These are phyloP conservation scores for Leccinum longicurvipes DNA, from an alignment of 768 basidiomycete species.

Conservation along the genomic window DNA sequence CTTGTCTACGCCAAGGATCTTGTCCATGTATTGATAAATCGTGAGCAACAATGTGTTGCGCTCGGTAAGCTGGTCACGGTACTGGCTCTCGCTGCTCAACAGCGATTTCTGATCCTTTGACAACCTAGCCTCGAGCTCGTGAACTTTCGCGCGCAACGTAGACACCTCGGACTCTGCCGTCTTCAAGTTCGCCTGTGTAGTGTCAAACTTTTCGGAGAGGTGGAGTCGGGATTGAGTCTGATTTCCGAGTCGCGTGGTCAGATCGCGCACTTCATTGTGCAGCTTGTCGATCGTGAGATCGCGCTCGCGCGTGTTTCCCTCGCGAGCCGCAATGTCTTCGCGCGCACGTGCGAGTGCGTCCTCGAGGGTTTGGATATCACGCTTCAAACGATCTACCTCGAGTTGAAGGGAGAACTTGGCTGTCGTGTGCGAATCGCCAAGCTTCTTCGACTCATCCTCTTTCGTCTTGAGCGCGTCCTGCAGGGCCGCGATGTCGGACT, in stretches of 20 bases:
- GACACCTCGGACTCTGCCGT: slow-evolving; percentile 66
- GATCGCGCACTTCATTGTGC: slow-evolving; percentile 76
- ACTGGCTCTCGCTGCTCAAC: slow-evolving; percentile 70
- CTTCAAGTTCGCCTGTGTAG: slow-evolving; percentile 56
- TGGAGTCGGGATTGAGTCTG: slow-evolving; percentile 88
- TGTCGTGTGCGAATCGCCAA: slow-evolving; percentile 81
- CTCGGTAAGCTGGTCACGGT: slow-evolving; percentile 90
- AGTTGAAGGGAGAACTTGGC: slow-evolving; percentile 85
- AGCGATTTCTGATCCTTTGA: slow-evolving; percentile 79
- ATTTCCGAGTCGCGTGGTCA: slow-evolving; percentile 72
- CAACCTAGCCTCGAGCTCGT: slow-evolving; percentile 76
- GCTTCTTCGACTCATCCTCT: slow-evolving; percentile 73
- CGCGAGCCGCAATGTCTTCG: slow-evolving; percentile 65
- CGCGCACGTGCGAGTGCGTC: slow-evolving; percentile 72
- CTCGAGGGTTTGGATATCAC: slow-evolving; percentile 79
- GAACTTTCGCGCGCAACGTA: slow-evolving; percentile 54
- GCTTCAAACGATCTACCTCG: slow-evolving; percentile 80
- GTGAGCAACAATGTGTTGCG: slow-evolving; percentile 87
- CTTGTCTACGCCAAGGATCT: slow-evolving; percentile 87
- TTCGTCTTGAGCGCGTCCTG: slow-evolving; percentile 67
- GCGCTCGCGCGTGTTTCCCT: slow-evolving; percentile 61
- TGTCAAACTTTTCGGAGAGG: slow-evolving; percentile 86
- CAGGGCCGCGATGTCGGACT: slow-evolving; percentile 69
- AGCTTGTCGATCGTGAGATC: slow-evolving; percentile 73
- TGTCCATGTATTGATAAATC: slow-evolving; percentile 94